Evolutionary conservation across 1,139 yeast species (phyloP).

Genomic region (Zygosaccharomyces pseudobailii): DNA sequence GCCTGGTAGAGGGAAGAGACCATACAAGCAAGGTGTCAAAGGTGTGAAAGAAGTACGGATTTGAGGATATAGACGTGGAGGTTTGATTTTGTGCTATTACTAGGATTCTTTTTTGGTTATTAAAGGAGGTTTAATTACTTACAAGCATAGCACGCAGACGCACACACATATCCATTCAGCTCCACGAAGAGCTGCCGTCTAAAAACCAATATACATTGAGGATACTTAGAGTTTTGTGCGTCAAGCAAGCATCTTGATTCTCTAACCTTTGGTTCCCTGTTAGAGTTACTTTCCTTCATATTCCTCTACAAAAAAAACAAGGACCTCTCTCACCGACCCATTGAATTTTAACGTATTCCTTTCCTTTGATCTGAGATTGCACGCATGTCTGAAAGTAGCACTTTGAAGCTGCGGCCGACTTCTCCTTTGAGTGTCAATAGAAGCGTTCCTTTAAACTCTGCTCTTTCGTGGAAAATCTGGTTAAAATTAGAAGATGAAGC

Average conservation of each 20-base stretch:
- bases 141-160: neutral
- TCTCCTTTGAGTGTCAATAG: slow-evolving; percentile 9
- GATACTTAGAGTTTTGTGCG: neutral
- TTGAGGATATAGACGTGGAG: neutral
- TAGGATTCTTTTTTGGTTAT: neutral
- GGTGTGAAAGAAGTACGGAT: neutral
- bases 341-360: neutral
- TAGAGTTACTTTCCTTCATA: slow-evolving; percentile 3
- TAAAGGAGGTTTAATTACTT: neutral
- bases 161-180: neutral
- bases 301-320: slow-evolving; percentile 1
- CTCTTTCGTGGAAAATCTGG: slow-evolving; percentile 22
- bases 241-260: neutral
- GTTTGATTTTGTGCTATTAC: neutral
- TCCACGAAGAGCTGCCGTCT: neutral
- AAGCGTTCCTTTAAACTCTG: slow-evolving; percentile 10
- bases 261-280: neutral
- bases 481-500: slow-evolving; percentile 19
- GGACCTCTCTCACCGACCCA: neutral
- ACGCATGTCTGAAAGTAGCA: slow-evolving; percentile 3
- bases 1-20: neutral
- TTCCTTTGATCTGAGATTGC: neutral
- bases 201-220: neutral
- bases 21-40: neutral
- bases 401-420: slow-evolving; percentile 7